Conservation (phyloP, 306 rosid genomes). For the Vigna trinervia region DNA sequence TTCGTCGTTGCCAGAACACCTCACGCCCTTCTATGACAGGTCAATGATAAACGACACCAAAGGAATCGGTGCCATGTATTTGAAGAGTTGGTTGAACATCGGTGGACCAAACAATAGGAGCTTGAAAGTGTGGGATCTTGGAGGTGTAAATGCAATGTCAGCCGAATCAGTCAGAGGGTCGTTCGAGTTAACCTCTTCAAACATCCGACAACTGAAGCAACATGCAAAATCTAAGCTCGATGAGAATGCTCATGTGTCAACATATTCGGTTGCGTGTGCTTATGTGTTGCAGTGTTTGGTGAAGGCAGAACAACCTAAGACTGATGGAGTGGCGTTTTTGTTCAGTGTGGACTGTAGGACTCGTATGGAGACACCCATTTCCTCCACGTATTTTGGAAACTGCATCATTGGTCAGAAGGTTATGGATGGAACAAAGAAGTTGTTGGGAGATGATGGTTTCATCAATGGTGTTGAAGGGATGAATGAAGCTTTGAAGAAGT, state of each 20-base stretch:
- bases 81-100: not conserved
- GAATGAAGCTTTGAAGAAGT: constrained; percentile 29
- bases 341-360: constrained; percentile 45
- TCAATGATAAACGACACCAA: constrained; percentile 14
- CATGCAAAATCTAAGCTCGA: not conserved
- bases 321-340: not conserved
- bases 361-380: constrained; percentile 45
- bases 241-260: not conserved
- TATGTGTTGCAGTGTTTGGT: constrained; percentile 26
- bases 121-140: not conserved
- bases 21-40: not conserved
- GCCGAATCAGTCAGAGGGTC: not conserved
- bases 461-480: constrained; percentile 29
- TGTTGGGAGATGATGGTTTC: constrained; percentile 38
- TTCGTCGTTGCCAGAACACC: not conserved
- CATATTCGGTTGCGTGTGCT: not conserved
- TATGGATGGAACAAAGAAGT: constrained; percentile 4
- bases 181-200: constrained; percentile 29
- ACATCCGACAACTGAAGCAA: constrained; percentile 31
- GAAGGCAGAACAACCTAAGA: constrained; percentile 40
- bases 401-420: constrained; percentile 28
- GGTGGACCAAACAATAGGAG: constrained; percentile 34
- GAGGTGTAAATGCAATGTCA: not conserved
- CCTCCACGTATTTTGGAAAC: constrained; percentile 54
- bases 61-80: not conserved